Evolutionary conservation across 2,329 filamentous ascomycete genomes (phyloP).

Genomic region (Botrytis cinerea): DNA sequence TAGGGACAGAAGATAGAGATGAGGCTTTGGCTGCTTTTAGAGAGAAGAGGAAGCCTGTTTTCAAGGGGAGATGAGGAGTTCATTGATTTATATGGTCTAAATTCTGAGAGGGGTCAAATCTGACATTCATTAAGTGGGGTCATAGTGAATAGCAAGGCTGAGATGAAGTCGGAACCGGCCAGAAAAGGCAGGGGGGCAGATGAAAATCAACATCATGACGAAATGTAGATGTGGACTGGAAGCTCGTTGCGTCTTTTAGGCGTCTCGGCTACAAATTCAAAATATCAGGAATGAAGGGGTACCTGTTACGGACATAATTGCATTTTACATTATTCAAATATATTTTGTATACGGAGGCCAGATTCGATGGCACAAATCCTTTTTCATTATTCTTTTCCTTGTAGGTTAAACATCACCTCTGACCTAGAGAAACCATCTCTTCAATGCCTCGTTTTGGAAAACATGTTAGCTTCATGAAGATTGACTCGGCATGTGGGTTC

Average conservation of each 20-base stretch:
- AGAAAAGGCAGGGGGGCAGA: background rate
- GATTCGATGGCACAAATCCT: fast-evolving
- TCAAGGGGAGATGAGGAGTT: slow-evolving; percentile 51
- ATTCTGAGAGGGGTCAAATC: background rate
- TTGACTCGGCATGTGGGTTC: background rate
- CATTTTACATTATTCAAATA: background rate
- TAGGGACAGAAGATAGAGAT: slow-evolving; percentile 80
- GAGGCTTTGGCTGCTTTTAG: slow-evolving; percentile 87
- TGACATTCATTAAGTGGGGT: background rate
- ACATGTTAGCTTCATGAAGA: background rate
- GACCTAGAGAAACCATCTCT: background rate
- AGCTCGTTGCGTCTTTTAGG: background rate
- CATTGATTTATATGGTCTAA: background rate
- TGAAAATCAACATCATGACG: background rate
- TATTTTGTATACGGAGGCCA: background rate
- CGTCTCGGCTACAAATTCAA: background rate
- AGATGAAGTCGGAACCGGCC: background rate
- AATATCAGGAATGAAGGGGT: too few species aligned
- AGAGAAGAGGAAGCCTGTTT: slow-evolving; percentile 72
- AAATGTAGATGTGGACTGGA: background rate
- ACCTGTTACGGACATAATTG: too few species aligned
- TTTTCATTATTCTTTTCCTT: background rate
- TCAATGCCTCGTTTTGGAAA: fast-evolving
- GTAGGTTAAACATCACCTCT: background rate
- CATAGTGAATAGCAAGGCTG: background rate